A percentile compares a stretch with the other conserved stretches of the same genome.
Conservation (phyloP, 1,139 yeast genomes). For the Candida sp. region DNA sequence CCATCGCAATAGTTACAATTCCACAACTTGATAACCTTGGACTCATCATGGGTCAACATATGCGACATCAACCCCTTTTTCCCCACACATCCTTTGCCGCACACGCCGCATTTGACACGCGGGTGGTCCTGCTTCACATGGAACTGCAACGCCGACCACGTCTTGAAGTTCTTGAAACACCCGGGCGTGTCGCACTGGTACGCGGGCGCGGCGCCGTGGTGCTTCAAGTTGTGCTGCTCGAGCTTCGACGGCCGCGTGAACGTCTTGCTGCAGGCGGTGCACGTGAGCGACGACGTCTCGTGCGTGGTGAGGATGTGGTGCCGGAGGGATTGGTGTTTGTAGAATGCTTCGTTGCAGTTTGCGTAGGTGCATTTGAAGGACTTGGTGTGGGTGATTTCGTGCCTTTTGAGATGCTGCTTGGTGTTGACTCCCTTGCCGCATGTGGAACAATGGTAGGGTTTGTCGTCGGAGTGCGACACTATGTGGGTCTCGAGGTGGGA, state of each 20-base stretch:
- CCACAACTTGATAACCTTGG: conserved; percentile 60
- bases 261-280: conserved; percentile 60
- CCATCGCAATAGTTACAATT: conserved; percentile 56
- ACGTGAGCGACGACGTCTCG: conserved; percentile 49
- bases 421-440: conserved; percentile 90
- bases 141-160: conserved; percentile 77
- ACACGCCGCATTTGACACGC: conserved; percentile 62
- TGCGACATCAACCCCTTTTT: conserved; percentile 72
- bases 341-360: conserved; percentile 69
- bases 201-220: conserved; percentile 58
- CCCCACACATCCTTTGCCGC: conserved; percentile 81
- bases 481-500: conserved; percentile 81
- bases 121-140: conserved; percentile 82
- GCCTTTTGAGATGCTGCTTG: conserved; percentile 81
- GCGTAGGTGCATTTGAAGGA: conserved; percentile 67
- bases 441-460: conserved; percentile 74
- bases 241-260: conserved; percentile 67
- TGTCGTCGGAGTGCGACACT: conserved; percentile 61
- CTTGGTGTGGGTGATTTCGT: conserved; percentile 77
- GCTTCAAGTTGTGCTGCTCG: conserved; percentile 62
- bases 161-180: conserved; percentile 64
- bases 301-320: conserved; percentile 75
- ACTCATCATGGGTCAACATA: conserved; percentile 60
- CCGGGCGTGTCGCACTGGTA: conserved; percentile 68
- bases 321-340: conserved; percentile 78